These are phyloP conservation scores for Falciphora oryzae DNA, from an alignment of 2,329 filamentous ascomycete species.

Conservation along the genomic window DNA sequence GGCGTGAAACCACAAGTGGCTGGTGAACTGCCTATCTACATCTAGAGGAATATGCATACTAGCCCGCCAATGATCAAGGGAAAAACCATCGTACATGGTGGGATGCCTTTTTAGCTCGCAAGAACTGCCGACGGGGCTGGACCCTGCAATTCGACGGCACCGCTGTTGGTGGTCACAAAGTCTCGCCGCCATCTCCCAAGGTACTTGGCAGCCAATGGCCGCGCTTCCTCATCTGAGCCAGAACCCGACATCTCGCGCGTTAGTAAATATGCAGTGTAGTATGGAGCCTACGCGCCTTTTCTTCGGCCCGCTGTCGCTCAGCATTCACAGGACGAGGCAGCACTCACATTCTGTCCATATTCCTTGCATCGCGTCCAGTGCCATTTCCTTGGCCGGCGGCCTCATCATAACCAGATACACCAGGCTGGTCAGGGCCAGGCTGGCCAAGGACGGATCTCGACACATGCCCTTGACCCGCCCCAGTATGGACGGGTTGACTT, in stretches of 20 bases:
- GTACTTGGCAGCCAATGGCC: slow-evolving; percentile 57
- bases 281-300: neutral
- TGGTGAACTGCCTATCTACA: too few species aligned
- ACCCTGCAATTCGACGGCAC: neutral
- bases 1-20: too few species aligned
- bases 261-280: slow-evolving; percentile 1
- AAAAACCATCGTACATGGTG: neutral
- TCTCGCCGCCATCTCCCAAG: slow-evolving; percentile 54
- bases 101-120: neutral
- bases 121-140: slow-evolving; percentile 1
- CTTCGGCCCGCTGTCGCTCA: neutral
- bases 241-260: neutral
- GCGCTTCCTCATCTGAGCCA: slow-evolving; percentile 52
- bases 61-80: too few species aligned
- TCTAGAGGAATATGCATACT: too few species aligned
- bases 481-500: slow-evolving; percentile 66
- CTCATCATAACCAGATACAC: slow-evolving; percentile 63
- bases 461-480: slow-evolving; percentile 64
- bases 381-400: slow-evolving; percentile 57
- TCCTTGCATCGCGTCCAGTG: slow-evolving; percentile 59
- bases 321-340: too few species aligned
- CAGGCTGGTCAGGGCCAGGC: slow-evolving; percentile 57
- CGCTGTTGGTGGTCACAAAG: slow-evolving; percentile 37
- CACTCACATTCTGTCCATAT: slow-evolving; percentile 61
- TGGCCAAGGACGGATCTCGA: slow-evolving; percentile 59